Conservation (phyloP, 2,329 filamentous ascomycete species). For the Fusarium napiforme region DNA sequence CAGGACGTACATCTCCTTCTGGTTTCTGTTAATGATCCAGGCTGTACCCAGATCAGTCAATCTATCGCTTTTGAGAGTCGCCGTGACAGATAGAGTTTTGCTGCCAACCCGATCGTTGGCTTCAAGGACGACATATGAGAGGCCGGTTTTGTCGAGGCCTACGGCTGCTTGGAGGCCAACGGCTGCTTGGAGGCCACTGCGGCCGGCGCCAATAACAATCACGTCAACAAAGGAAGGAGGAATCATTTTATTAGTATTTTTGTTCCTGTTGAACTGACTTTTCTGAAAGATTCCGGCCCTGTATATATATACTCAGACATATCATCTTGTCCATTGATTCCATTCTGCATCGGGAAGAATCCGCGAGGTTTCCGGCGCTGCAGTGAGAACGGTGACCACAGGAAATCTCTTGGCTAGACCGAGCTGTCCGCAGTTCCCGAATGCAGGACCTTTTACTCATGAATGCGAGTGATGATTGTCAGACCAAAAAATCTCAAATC, state of each 20-base stretch:
- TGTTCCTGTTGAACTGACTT: rapidly evolving
- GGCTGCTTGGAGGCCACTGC: constrained; percentile 50
- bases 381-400: too few species aligned
- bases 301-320: background rate
- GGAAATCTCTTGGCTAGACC: too few species aligned
- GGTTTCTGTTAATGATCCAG: constrained; percentile 29
- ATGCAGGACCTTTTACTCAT: too few species aligned
- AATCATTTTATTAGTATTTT: background rate
- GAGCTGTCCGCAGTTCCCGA: too few species aligned
- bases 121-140: constrained; percentile 56
- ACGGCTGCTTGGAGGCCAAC: constrained; percentile 48
- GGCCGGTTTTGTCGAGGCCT: constrained; percentile 46
- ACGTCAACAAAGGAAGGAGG: background rate
- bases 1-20: constrained; percentile 8
- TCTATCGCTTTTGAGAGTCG: rapidly evolving
- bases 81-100: constrained; percentile 45
- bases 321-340: background rate
- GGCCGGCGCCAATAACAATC: constrained; percentile 28
- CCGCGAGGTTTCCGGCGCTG: background rate
- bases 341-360: background rate
- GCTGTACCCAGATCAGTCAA: constrained; percentile 21
- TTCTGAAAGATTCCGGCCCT: rapidly evolving
- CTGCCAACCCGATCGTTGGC: constrained; percentile 59
- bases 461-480: too few species aligned
- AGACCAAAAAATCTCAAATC: too few species aligned